A percentile compares a stretch with the other conserved stretches of the same genome.
Conservation (phyloP, 768 basidiomycete species). For the Kondoa subrosea region DNA sequence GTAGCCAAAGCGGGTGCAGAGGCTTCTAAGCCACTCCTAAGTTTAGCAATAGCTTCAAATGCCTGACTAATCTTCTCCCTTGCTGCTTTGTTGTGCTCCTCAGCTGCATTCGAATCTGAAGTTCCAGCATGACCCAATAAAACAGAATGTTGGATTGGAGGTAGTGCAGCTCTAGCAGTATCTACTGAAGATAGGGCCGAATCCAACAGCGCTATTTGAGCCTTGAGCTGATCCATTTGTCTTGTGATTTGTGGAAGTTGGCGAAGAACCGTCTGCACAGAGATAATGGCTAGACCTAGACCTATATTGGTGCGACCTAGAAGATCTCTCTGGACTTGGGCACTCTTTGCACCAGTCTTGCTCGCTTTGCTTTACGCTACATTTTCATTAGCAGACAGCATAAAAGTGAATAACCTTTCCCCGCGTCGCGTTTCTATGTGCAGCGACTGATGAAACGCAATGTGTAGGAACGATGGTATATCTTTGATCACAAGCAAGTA, state of each 20-base stretch:
- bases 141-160: not conserved
- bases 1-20: no score
- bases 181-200: not conserved
- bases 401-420: not conserved
- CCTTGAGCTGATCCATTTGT: not conserved
- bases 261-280: no score
- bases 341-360: not conserved
- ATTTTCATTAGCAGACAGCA: not conserved
- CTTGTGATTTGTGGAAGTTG: not conserved
- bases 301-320: not conserved
- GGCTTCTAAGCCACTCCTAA: no score
- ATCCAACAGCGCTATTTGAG: not conserved
- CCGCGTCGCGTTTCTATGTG: not conserved
- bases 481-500: slow-evolving; percentile 54
- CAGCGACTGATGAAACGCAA: not conserved
- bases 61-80: no score
- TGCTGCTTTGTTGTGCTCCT: not conserved
- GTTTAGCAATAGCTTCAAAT: no score
- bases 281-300: not conserved
- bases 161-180: not conserved
- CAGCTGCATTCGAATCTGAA: no score
- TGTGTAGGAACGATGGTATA: slow-evolving; percentile 63
- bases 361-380: not conserved
- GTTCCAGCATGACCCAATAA: not conserved
- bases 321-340: not conserved